Base-by-base conservation (phyloP, 2,329 filamentous ascomycete genomes). In the Thyridium curvatum region DNA sequence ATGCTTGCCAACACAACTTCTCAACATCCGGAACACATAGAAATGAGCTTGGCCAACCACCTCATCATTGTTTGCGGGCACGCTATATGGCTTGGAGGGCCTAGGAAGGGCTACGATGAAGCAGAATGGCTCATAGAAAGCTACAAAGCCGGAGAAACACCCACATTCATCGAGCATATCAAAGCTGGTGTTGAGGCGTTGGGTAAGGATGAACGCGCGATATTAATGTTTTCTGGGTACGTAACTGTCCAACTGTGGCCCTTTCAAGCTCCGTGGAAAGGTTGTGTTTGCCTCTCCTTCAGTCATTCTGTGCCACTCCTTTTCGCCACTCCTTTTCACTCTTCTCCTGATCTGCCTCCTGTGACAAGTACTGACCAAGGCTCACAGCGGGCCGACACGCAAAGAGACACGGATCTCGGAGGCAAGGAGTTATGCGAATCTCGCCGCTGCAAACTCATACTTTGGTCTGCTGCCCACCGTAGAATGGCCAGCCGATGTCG, bases 31-130 rank as follows among this genome's bases (percentile, higher is more conserved):
- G 21, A 10, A 6, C 21, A 6, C 21, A 26, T 26, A 26, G n/a
- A 35, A 42, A 58, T 47, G 52, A 31, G 35, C 12, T 41, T 38
- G 1, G 62, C 65, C 18, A 60, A 59, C 5, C 72, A 86, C 46
- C 71, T 94, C 10, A 77, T 94, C 37, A 65, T 94, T 35, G 83
- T 94, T 37, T 93, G 87, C 66, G 90, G 88, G 57, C 88, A 94
- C 62, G 85, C 79, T 18, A 86, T 91, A 41, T 94, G 84, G 71
- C 61, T 69, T 12, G 80, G 80, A 18, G 78, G 79, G 0, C 65
- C 69, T 3, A 59, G 62, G 2, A 58, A 60, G 2, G 79, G 79
- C 28, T 45, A 54, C 15, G 62, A 73, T 42, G 79, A 84, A 53
- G 45, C 62, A 6, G 79, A 85, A 54, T 86, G 82, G 81, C 68